Percentiles rank a stretch among this genome's conserved stretches.
Conservation (phyloP, 1,284 basidiomycete genomes). For the Thelephora terrestris region DNA sequence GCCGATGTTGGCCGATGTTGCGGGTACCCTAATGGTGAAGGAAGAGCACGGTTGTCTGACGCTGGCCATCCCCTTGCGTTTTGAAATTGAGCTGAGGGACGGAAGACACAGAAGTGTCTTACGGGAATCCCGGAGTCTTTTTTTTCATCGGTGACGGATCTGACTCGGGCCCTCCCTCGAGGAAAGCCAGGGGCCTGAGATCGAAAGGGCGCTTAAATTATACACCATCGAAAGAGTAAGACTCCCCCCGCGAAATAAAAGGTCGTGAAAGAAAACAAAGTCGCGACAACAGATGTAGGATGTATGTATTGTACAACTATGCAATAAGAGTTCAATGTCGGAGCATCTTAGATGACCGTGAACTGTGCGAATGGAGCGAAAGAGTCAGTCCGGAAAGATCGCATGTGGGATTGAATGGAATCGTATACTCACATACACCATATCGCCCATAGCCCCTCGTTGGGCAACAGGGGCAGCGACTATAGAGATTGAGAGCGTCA, state of each 20-base stretch:
- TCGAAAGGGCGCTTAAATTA: no score
- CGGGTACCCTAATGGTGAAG: conserved; percentile 78
- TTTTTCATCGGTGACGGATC: neutral
- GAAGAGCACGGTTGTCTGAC: conserved; percentile 10
- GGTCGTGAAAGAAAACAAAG: neutral
- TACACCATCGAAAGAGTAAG: neutral
- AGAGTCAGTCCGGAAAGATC: neutral
- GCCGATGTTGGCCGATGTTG: conserved; percentile 97
- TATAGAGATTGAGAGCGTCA: neutral
- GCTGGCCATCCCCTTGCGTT: neutral
- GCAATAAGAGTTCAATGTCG: no score
- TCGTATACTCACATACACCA: conserved; percentile 32
- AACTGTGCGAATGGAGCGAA: conserved; percentile 7
- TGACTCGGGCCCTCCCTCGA: neutral
- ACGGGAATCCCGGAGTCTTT: neutral
- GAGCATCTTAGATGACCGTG: conserved; percentile 7
- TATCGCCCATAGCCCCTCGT: conserved; percentile 41
- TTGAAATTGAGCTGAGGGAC: no score
- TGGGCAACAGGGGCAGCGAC: conserved; percentile 41
- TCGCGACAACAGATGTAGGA: no score
- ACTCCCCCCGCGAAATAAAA: neutral
- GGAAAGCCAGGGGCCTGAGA: no score
- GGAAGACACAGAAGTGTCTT: no score
- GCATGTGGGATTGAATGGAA: neutral
- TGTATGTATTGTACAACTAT: no score